Conservation (phyloP, 805 yeast species). For the Lipomyces lipofer region DNA sequence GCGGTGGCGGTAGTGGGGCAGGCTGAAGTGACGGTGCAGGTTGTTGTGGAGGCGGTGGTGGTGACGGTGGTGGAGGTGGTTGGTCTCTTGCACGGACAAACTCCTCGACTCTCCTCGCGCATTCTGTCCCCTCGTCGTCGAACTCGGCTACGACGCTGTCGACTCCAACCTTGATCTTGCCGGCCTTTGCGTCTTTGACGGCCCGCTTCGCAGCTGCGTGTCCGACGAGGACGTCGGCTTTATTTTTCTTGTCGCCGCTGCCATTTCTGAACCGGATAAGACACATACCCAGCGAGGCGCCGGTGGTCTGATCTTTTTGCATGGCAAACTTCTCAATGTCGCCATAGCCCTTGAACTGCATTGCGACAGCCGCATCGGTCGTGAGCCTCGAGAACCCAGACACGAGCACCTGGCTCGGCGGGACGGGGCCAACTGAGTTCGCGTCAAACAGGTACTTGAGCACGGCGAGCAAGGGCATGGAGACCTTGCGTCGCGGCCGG, state of each 20-base stretch:
- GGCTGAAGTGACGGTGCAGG: conserved; percentile 2
- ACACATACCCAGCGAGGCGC: conserved; percentile 75
- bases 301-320: conserved; percentile 69
- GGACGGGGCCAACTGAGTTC: conserved; percentile 73
- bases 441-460: conserved; percentile 58
- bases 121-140: conserved; percentile 40
- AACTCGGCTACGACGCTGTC: conserved; percentile 45
- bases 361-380: conserved; percentile 48
- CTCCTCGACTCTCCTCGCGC: conserved; percentile 21
- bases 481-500: conserved; percentile 31
- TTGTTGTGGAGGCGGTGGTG: conserved; percentile 13
- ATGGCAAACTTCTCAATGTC: conserved; percentile 58
- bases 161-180: conserved; percentile 52
- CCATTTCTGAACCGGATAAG: conserved; percentile 60
- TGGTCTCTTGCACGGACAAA: neutral
- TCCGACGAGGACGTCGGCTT: conserved; percentile 37
- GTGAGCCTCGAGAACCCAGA: conserved; percentile 63
- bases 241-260: conserved; percentile 3
- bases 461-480: conserved; percentile 30
- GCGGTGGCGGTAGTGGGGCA: conserved; percentile 1
- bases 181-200: conserved; percentile 42
- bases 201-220: conserved; percentile 51
- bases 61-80: conserved; percentile 25
- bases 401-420: conserved; percentile 66
- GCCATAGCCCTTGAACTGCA: conserved; percentile 65